phyloP scores from a whole-genome alignment of 2,329 filamentous ascomycete genomes.

The Nothophaeocryptopus gaeumannii region DNA sequence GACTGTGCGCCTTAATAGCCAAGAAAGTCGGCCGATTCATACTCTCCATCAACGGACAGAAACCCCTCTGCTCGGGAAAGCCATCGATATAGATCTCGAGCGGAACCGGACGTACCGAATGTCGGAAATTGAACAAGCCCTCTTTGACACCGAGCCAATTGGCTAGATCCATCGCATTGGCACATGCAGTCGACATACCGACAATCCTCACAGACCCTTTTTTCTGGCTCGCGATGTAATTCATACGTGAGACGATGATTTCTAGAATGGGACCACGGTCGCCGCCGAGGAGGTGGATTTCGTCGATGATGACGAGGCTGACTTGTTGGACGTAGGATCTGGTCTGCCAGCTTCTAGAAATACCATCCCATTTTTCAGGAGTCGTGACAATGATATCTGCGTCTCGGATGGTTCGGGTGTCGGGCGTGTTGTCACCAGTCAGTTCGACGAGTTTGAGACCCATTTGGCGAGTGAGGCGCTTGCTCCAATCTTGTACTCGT shows the following conservation, averaged over 20 bases:
- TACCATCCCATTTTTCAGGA: conserved; percentile 99
- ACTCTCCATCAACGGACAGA: conserved; percentile 96
- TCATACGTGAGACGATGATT: conserved; percentile 92
- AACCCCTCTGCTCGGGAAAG: conserved; percentile 90
- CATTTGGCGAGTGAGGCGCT: conserved; percentile 75
- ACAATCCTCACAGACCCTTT: conserved; percentile 84
- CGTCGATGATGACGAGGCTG: conserved; percentile 94
- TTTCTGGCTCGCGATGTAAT: conserved; percentile 94
- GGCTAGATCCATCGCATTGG: conserved; percentile 87
- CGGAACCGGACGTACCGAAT: conserved; percentile 93
- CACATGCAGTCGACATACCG: conserved; percentile 99
- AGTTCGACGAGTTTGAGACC: conserved; percentile 89
- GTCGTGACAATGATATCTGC: conserved; percentile 98
- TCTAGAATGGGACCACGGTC: conserved; percentile 96
- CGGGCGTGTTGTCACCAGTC: conserved; percentile 96
- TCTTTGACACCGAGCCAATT: conserved; percentile 98
- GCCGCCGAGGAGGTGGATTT: conserved; percentile 94
- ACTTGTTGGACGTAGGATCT: conserved; percentile 94
- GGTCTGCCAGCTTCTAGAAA: conserved; percentile 97
- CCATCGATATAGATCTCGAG: conserved; percentile 96
- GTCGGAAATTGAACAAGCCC: conserved; percentile 91
- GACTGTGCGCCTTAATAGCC: conserved; percentile 93
- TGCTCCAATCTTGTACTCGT: conserved; percentile 91
- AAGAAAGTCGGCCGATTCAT: conserved; percentile 98
- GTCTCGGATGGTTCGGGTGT: conserved; percentile 90